These are phyloP conservation scores for Pythium periplocum DNA, from an alignment of 352 stramenopile species.

Conservation along the genomic window DNA sequence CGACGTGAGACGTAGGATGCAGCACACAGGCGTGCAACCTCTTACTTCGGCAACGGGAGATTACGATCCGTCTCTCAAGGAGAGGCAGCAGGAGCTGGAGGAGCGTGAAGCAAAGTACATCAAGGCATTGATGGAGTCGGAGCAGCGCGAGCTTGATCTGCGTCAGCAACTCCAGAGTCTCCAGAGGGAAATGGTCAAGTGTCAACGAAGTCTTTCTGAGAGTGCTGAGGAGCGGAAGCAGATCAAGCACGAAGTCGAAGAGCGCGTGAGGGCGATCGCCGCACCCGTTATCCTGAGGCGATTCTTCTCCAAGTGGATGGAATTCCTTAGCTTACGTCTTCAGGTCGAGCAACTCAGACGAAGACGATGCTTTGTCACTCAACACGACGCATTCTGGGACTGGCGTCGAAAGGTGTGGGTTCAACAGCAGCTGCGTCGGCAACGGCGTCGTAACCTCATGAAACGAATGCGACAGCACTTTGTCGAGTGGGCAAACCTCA, in stretches of 20 bases:
- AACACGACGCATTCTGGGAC: slow-evolving; percentile 60
- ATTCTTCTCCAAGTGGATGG: slow-evolving; percentile 60
- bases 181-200: slow-evolving; percentile 36
- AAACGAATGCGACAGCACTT: slow-evolving; percentile 29
- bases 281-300: slow-evolving; percentile 44
- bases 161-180: slow-evolving; percentile 40
- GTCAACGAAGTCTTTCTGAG: slow-evolving; percentile 32
- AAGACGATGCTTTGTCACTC: slow-evolving; percentile 40
- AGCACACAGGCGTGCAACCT: neutral
- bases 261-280: slow-evolving; percentile 34
- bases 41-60: neutral
- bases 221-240: slow-evolving; percentile 37
- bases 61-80: neutral
- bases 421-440: slow-evolving; percentile 32
- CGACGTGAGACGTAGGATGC: too few species aligned
- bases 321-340: slow-evolving; percentile 40
- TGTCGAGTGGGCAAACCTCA: slow-evolving; percentile 49
- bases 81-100: slow-evolving; percentile 47
- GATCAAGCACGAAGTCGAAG: slow-evolving; percentile 52
- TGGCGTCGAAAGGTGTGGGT: slow-evolving; percentile 52
- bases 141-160: slow-evolving; percentile 68
- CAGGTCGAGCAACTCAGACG: slow-evolving; percentile 39
- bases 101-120: slow-evolving; percentile 73
- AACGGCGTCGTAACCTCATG: slow-evolving; percentile 19
- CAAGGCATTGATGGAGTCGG: slow-evolving; percentile 65